These are phyloP conservation scores for Globisporangium spiculum DNA, from an alignment of 352 stramenopile species.

Conservation along the genomic window DNA sequence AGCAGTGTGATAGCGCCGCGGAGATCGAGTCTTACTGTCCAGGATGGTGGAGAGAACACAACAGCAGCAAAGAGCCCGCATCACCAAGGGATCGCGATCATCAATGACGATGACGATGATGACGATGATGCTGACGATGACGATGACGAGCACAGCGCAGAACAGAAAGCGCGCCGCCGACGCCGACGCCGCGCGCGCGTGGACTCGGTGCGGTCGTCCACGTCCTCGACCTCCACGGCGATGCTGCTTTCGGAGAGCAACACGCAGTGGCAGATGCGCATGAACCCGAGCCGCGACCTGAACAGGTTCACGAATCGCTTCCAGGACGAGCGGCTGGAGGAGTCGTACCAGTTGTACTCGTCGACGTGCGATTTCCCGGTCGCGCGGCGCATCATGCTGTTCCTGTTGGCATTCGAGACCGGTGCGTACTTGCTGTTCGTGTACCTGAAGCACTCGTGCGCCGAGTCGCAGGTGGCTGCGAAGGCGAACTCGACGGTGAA, in stretches of 20 bases:
- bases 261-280: constrained; percentile 28
- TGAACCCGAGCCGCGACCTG: constrained; percentile 54
- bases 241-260: constrained; percentile 15
- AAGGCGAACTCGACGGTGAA: not conserved
- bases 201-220: constrained; percentile 2
- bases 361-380: constrained; percentile 68
- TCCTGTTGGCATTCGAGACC: constrained; percentile 54
- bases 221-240: constrained; percentile 10
- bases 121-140: constrained; percentile 12
- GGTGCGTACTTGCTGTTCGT: constrained; percentile 54
- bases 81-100: constrained; percentile 12
- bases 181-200: constrained; percentile 7
- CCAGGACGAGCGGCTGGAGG: constrained; percentile 60
- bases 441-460: constrained; percentile 35
- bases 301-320: constrained; percentile 68
- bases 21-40: not conserved
- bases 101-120: constrained; percentile 9
- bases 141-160: not conserved
- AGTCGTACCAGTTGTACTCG: constrained; percentile 79
- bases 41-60: not conserved
- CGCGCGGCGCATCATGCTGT: constrained; percentile 54
- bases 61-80: constrained; percentile 1
- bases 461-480: constrained; percentile 15
- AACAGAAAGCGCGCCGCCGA: not conserved
- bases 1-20: not conserved